phyloP scores from a whole-genome alignment of 2,329 filamentous ascomycete genomes.

The Bipolaris oryzae region DNA sequence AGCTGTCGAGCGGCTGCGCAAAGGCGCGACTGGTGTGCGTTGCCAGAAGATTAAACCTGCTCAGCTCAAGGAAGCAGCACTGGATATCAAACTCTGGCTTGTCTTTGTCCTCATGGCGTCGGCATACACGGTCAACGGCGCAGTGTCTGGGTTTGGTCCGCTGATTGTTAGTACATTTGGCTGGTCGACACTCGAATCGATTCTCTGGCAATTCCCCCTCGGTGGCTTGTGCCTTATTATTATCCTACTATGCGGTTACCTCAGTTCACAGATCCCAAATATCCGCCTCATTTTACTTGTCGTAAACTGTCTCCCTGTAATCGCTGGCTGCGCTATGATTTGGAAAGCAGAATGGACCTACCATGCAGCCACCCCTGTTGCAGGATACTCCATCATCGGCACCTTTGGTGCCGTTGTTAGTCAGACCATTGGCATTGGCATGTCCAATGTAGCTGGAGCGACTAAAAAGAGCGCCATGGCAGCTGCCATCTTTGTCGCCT shows the following conservation, averaged over 20 bases:
- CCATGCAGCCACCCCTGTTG: constrained; percentile 68
- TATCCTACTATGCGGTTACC: constrained; percentile 70
- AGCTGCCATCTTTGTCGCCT: constrained; percentile 74
- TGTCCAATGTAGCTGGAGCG: constrained; percentile 74
- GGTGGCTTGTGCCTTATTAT: constrained; percentile 70
- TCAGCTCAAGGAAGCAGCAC: constrained; percentile 56
- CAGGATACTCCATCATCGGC: constrained; percentile 74
- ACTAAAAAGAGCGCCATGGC: constrained; percentile 82
- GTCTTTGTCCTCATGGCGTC: constrained; percentile 48
- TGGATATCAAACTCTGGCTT: constrained; percentile 53
- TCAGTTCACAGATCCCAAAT: constrained; percentile 66
- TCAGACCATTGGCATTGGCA: constrained; percentile 62
- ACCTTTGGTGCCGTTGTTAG: constrained; percentile 75
- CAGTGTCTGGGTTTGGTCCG: constrained; percentile 49
- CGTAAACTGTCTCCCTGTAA: constrained; percentile 72
- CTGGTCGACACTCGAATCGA: constrained; percentile 48
- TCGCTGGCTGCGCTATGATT: constrained; percentile 75
- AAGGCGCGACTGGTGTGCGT: constrained; percentile 58
- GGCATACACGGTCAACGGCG: constrained; percentile 65
- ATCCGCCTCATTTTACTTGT: constrained; percentile 70
- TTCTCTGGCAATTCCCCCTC: constrained; percentile 71
- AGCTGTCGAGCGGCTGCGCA: constrained; percentile 53
- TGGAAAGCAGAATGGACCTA: constrained; percentile 71
- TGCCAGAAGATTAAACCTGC: constrained; percentile 61
- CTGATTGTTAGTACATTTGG: constrained; percentile 51